Base-by-base conservation (phyloP, 2,329 filamentous ascomycete species). In the Colletotrichum caudatum region DNA sequence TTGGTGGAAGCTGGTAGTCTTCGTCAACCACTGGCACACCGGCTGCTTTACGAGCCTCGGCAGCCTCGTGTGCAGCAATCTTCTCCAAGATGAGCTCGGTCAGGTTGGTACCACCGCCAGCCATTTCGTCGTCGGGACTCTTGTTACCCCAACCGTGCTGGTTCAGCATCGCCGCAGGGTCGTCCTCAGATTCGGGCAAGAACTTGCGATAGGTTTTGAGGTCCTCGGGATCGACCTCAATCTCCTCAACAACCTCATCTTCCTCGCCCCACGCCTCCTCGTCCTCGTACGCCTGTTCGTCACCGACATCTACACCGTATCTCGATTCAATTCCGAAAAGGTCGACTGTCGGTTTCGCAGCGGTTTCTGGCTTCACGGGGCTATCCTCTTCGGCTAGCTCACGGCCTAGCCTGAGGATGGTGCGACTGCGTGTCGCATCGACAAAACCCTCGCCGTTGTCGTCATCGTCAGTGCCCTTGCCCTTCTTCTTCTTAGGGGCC, bases 41-140 rank as follows among this genome's bases (percentile, higher is more conserved):
- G 48, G 78, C 79, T 37, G 78, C 78, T 84, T 81, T 64, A 73
- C 77, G 64, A 20, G 80, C 85, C 74, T 91, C 86, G 41, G 87
- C 87, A 5, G 93, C 92, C 84, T 99, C 96, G 77, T 97, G 93
- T 71, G 93, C 92, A 5, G 94, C 94, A 78, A 99, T 99, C 83
- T 97, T 97, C 78, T 95, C 91, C 70, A 99, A 84, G 74, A 99
- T 99, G 74, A 99, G 84, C 78, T 97, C 95, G 20, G 96, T 94
- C 69, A 99, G 86, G 80, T 98, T 97, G 74, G 92, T 94, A 18
- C 88, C 85, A 51, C 84, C 84, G 46, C 86, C 82, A 39, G 82
- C 78, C 66, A 78, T 78, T 20, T 82, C 81, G 16, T 83, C 84
- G 61, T 81, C 82, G 5, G 82, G 80, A 50, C 81, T 82, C 80